Evolutionary conservation across 805 yeast genomes (phyloP), one percentile per base, ranked within the genome.

Genomic region (Spathaspora boniae): DNA sequence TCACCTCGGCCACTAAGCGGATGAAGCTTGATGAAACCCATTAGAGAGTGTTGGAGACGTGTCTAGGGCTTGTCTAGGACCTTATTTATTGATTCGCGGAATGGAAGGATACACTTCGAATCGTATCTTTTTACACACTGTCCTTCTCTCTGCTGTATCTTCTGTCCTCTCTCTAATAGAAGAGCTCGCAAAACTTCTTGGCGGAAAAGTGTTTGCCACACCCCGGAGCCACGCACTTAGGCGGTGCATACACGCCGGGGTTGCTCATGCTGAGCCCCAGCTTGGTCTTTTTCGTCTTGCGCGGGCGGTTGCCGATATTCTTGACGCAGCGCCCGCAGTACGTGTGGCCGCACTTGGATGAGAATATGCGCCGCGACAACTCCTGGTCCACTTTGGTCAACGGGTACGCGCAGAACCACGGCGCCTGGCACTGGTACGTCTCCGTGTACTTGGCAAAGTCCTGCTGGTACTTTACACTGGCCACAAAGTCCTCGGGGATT

Each of bases 241-340:
- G 54, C 0, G 88, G 88, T 0, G 85, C 78, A 43, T 64, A 72
- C 23, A 63, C 40, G 19, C 41, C 46, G 4, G 72, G 72, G 34
- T 65, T 64, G 6, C 47, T 47, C 9, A 65, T 63, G 4, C 50
- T 42, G 24, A 51, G 29, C 12, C 38, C 37, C n/a, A 30, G 18
- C 15, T 32, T 33, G n/a, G 45, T 50, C 27, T 39, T 41, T 16
- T 47, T 48, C 43, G 34, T 49, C 27, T 45, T 47, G 18, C 50
- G 33, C n/a, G 65, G 62, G 34, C 70, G 50, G 46, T 72, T 69
- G 12, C 72, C 72, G n/a, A 82, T 77, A 46, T 78, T 73, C 44
- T 76, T 76, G 16, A 82, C 83, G 59, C 96, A 87, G 27, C 91
- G 59, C 1, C 96, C 96, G 57, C 96, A 87, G 54, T 76, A 87